Conservation (phyloP, 2,329 filamentous ascomycete species). For the Neonectria magnoliae region DNA sequence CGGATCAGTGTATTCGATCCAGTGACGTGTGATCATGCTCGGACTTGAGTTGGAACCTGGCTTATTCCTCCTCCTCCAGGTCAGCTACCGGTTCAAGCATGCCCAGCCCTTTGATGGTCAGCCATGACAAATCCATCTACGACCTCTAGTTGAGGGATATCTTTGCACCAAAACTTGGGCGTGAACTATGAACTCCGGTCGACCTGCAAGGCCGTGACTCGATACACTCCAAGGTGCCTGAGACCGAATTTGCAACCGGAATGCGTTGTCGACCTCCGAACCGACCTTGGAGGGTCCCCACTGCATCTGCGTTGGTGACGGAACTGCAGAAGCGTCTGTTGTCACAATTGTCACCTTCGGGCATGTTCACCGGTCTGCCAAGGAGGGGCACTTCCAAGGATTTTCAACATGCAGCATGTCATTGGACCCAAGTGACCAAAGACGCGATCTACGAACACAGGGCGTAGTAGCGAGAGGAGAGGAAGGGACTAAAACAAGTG, state of each 20-base stretch:
- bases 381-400: conserved; percentile 15
- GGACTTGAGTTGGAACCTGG: neutral
- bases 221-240: neutral
- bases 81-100: neutral
- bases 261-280: neutral
- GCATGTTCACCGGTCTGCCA: conserved; percentile 12
- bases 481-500: conserved; percentile 17
- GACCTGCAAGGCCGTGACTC: neutral
- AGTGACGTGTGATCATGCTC: neutral
- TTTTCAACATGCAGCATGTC: conserved; percentile 15
- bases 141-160: conserved; percentile 16
- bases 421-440: conserved; percentile 23
- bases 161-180: neutral
- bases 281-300: conserved; percentile 26
- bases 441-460: conserved; percentile 1
- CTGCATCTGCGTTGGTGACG: conserved; percentile 31
- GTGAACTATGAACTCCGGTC: neutral
- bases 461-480: conserved; percentile 20
- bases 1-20: too few species aligned
- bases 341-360: conserved; percentile 17
- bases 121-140: neutral
- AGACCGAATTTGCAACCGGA: conserved; percentile 14
- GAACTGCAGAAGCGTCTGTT: conserved; percentile 28
- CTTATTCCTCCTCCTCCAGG: neutral
- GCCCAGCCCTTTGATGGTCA: neutral